phyloP scores from a whole-genome alignment of 2,329 filamentous ascomycete genomes.

The Dendrostoma leiphaemia region DNA sequence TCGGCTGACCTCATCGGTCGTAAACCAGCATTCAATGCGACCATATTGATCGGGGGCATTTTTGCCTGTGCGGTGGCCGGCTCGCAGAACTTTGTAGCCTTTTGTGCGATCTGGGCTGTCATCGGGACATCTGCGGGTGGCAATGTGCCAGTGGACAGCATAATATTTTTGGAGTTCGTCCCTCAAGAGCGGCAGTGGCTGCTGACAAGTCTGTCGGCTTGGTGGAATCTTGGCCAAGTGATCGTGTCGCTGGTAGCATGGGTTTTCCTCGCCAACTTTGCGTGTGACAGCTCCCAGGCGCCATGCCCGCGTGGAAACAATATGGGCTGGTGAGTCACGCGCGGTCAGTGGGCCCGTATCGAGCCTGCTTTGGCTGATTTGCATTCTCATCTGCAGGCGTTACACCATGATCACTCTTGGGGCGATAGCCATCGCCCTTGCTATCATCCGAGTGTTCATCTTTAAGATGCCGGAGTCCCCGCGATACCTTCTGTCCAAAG shows the following conservation, averaged over 20 bases:
- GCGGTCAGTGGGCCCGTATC: too few species aligned
- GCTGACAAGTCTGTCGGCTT: constrained; percentile 42
- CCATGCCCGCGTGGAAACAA: constrained; percentile 41
- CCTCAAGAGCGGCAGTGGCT: constrained; percentile 47
- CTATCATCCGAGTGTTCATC: constrained; percentile 42
- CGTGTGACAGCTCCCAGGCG: constrained; percentile 31
- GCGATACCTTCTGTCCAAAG: constrained; percentile 42
- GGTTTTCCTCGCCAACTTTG: constrained; percentile 41
- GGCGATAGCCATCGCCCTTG: constrained; percentile 40
- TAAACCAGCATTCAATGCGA: constrained; percentile 42
- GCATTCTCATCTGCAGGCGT: constrained; percentile 24
- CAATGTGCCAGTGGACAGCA: constrained; percentile 50
- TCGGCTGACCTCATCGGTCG: constrained; percentile 40
- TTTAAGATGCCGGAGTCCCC: constrained; percentile 48
- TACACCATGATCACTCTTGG: constrained; percentile 46
- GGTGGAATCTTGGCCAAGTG: constrained; percentile 53
- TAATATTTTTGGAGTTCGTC: constrained; percentile 51
- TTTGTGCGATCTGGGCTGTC: constrained; percentile 54
- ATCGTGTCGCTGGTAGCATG: constrained; percentile 43
- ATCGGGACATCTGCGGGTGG: constrained; percentile 43
- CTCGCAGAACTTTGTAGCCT: constrained; percentile 55
- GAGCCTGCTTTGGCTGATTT: too few species aligned
- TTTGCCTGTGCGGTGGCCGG: constrained; percentile 59
- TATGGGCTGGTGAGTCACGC: constrained; percentile 44
- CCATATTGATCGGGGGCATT: constrained; percentile 43